Base-by-base conservation (phyloP, 352 stramenopile species). In the Phytopythium chamaehyphon region DNA sequence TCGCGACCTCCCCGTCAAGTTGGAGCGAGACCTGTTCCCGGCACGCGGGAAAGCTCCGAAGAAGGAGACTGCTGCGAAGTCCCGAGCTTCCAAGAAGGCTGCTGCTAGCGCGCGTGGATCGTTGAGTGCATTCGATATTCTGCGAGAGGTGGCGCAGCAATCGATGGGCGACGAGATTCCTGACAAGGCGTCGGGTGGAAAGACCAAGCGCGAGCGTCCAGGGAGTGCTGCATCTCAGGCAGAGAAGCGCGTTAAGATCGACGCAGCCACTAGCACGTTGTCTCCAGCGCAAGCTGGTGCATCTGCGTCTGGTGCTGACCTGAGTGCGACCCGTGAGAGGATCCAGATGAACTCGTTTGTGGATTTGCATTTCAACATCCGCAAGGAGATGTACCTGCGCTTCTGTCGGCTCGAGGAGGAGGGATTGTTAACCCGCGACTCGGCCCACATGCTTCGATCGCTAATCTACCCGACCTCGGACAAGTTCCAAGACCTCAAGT, bases 381-480 rank as follows among this genome's bases (percentile, higher is more conserved):
- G 83, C 31, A 90, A 92, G 63, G 83, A 93, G 53, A 93, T 93
- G 83, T 93, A 93, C 44, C 47, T 91, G 47, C 71, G 76, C 19
- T 89, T 93, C 54, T 93, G 83, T 44, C 59, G 70, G 28, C 59
- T 93, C 22, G 83, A 93, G 53, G 82, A 93, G 35, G 75, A 89
- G 24, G 73, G 79, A 1, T 72, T 86, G 51, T 36, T 93, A 19
- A 72, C 75, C 31, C 69, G 73, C 15, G 83, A 93, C 44, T 78
- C 73, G 18, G 83, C 83, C 15, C 79, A 89, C 59, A 40, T 88
- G 52, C 61, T 93, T 47, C 79, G 81, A 15, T 73, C 76, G 43
- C 71, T 90, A 43, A 92, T 90, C 54, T 90, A 90, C 49, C 83
- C 83, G 57, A 91, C 83, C 28, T 91, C 83, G 11, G 73, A 90